These are phyloP conservation scores for Cladosporium cucumerinum DNA, from an alignment of 2,329 filamentous ascomycete species.

Conservation along the genomic window DNA sequence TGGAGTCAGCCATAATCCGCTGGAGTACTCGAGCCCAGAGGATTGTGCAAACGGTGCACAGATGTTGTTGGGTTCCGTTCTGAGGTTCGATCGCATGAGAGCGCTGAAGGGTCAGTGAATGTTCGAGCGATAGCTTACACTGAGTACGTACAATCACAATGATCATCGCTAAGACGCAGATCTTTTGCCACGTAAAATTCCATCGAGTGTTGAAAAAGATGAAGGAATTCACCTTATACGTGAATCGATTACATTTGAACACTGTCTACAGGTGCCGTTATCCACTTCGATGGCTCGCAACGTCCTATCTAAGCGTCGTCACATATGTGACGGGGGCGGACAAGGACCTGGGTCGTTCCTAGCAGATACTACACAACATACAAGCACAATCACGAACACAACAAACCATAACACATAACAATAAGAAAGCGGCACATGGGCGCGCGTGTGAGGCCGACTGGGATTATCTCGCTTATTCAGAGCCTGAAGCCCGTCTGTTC, in stretches of 20 bases:
- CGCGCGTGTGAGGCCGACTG: conserved; percentile 17
- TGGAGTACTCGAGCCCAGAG: conserved; percentile 45
- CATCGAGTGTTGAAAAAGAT: too few relatives aligned
- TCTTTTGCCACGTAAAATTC: too few relatives aligned
- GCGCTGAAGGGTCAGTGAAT: conserved; percentile 17
- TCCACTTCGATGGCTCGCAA: too few relatives aligned
- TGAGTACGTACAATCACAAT: background rate
- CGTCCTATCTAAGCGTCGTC: background rate
- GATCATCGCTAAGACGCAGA: too few relatives aligned
- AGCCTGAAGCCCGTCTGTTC: conserved; percentile 18
- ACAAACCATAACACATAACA: background rate
- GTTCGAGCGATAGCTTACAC: background rate
- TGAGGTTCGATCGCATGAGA: conserved; percentile 48
- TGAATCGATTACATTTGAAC: too few relatives aligned
- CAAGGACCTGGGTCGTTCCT: background rate
- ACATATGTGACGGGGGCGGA: background rate
- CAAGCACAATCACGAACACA: background rate
- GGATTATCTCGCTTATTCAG: conserved; percentile 30
- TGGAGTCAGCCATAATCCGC: conserved; percentile 48
- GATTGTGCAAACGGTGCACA: conserved; percentile 48
- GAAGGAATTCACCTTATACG: too few relatives aligned
- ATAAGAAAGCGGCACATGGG: conserved; percentile 16
- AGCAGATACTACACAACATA: background rate
- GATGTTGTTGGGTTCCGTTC: conserved; percentile 49
- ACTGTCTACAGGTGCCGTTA: too few relatives aligned